Conservation (phyloP, 2,329 filamentous ascomycete species). For the Ophiobolus disseminans region DNA sequence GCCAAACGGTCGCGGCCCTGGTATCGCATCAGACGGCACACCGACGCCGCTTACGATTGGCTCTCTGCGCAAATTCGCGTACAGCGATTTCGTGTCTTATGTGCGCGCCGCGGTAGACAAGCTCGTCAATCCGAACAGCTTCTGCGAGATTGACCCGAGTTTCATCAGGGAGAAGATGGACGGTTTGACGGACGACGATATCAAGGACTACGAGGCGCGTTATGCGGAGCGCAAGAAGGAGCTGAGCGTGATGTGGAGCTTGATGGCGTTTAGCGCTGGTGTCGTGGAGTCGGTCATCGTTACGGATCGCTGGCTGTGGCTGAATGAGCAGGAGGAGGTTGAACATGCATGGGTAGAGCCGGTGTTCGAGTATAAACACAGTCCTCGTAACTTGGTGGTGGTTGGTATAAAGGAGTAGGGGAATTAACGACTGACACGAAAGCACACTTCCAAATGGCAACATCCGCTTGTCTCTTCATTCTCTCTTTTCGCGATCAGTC, state of each 20-base stretch:
- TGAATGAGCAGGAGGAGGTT: constrained; percentile 76
- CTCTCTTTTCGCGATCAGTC: no score
- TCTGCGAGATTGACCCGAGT: constrained; percentile 43
- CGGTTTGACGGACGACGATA: constrained; percentile 75
- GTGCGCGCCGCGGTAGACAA: constrained; percentile 82
- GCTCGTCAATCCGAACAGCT: constrained; percentile 54
- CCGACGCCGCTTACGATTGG: constrained; percentile 87
- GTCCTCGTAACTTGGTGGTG: constrained; percentile 89
- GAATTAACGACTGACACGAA: no score
- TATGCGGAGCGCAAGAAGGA: constrained; percentile 78
- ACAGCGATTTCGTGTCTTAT: constrained; percentile 76
- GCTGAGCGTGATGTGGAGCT: constrained; percentile 84
- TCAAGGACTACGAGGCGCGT: constrained; percentile 70
- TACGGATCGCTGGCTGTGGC: constrained; percentile 85
- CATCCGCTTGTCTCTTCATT: no score
- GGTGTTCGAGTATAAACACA: constrained; percentile 86
- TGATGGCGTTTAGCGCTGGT: constrained; percentile 95
- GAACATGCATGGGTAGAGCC: constrained; percentile 88
- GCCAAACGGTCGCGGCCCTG: constrained; percentile 57
- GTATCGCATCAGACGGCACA: constrained; percentile 55
- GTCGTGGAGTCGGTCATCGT: constrained; percentile 91
- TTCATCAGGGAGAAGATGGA: constrained; percentile 71
- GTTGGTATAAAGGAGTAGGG: constrained; percentile 80
- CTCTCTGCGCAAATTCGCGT: constrained; percentile 80
- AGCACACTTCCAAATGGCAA: no score